phyloP scores from a whole-genome alignment of 352 stramenopile species.

The Phytopythium sindhum region DNA sequence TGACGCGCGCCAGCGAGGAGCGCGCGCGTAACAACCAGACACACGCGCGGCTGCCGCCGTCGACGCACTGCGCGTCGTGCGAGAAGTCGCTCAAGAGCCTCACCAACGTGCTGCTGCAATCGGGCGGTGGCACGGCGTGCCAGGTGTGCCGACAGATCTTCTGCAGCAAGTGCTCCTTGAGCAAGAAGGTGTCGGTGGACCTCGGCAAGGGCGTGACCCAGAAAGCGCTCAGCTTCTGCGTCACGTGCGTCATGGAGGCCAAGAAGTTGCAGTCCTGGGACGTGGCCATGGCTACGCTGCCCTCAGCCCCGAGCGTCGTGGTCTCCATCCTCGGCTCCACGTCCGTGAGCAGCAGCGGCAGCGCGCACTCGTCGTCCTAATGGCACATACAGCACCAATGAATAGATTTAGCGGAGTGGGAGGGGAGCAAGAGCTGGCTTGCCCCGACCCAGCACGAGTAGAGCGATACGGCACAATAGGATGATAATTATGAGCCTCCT shows the following conservation, averaged over 20 bases:
- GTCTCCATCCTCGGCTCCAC: slow-evolving; percentile 9
- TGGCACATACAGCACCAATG: not conserved
- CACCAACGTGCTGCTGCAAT: slow-evolving; percentile 24
- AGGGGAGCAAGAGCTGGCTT: not conserved
- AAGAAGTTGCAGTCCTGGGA: slow-evolving; percentile 41
- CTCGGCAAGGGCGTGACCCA: slow-evolving; percentile 34
- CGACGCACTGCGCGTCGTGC: slow-evolving; percentile 24
- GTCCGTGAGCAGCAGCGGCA: slow-evolving; percentile 5
- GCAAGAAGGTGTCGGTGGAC: slow-evolving; percentile 38
- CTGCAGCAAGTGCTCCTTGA: slow-evolving; percentile 52
- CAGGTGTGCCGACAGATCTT: slow-evolving; percentile 39
- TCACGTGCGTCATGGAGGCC: slow-evolving; percentile 51
- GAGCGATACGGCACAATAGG: slow-evolving; percentile 1
- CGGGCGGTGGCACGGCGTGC: slow-evolving; percentile 23
- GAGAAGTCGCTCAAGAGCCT: slow-evolving; percentile 32
- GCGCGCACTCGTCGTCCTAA: not conserved
- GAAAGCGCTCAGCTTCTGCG: slow-evolving; percentile 52
- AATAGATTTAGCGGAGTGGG: slow-evolving; percentile 5
- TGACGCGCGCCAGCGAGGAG: slow-evolving; percentile 12
- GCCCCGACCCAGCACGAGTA: not conserved
- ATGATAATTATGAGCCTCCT: slow-evolving; percentile 7
- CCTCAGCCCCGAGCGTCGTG: slow-evolving; percentile 1
- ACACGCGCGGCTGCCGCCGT: slow-evolving; percentile 11
- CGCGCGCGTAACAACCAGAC: slow-evolving; percentile 17
- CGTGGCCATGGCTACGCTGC: slow-evolving; percentile 36